Percentiles rank a stretch among this genome's conserved stretches.
Evolutionary conservation across 2,329 filamentous ascomycete species (phyloP).

Genomic region (Aspergillus phoenicis): DNA sequence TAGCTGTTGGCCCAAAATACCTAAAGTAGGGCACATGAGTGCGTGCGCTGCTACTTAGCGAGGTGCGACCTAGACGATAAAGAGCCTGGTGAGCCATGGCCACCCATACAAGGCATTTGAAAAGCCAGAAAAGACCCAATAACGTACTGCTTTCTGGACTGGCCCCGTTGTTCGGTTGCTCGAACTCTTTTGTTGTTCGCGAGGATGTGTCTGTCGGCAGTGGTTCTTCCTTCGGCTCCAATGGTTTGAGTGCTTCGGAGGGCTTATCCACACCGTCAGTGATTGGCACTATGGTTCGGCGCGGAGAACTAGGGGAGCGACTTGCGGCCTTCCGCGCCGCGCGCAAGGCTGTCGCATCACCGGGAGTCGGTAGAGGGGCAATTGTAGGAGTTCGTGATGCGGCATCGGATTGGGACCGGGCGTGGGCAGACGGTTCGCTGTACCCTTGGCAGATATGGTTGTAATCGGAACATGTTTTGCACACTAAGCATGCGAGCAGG

Average conservation of each 20-base stretch:
- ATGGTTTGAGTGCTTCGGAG: constrained; percentile 17
- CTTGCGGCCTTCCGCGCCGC: constrained; percentile 26
- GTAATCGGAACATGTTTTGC: constrained; percentile 72
- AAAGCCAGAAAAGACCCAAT: neutral
- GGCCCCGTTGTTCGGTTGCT: constrained; percentile 28
- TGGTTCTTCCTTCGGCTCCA: constrained; percentile 23
- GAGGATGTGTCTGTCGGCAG: constrained; percentile 21
- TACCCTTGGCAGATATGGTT: constrained; percentile 71
- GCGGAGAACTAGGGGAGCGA: constrained; percentile 31
- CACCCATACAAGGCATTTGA: neutral
- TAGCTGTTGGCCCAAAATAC: constrained; percentile 88
- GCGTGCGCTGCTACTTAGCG: constrained; percentile 38
- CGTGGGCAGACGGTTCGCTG: constrained; percentile 49
- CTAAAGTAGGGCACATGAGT: constrained; percentile 78
- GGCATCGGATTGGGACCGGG: constrained; percentile 36
- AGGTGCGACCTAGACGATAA: constrained; percentile 36
- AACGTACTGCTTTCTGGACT: constrained; percentile 44
- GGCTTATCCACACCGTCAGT: constrained; percentile 18
- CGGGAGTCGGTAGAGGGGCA: constrained; percentile 20
- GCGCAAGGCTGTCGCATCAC: constrained; percentile 21
- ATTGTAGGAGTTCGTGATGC: constrained; percentile 27
- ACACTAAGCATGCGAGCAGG: constrained; percentile 42
- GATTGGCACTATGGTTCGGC: constrained; percentile 11
- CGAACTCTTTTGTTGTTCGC: constrained; percentile 27
- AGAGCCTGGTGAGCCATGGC: constrained; percentile 11